Evolutionary conservation across 352 stramenopile genomes (phyloP).

Genomic region (Globisporangium uncinulatum): DNA sequence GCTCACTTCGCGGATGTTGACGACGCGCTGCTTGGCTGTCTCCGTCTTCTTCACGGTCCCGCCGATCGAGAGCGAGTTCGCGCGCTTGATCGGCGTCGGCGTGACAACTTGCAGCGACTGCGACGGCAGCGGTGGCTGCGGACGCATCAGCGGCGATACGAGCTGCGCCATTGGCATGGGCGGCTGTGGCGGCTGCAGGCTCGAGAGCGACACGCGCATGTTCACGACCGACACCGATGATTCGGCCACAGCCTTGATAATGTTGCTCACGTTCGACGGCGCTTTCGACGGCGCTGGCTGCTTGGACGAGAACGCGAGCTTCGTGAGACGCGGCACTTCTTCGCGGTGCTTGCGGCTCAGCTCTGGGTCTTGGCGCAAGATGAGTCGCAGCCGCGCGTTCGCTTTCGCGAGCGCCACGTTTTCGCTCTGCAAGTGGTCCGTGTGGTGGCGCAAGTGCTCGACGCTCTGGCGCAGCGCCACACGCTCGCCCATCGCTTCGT

Average conservation of each 20-base stretch:
- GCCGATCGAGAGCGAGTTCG: conserved; percentile 33
- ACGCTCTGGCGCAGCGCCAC: conserved; percentile 69
- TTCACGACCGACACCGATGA: conserved; percentile 26
- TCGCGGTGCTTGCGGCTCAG: conserved; percentile 82
- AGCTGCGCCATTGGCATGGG: too few species aligned
- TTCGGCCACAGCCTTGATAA: conserved; percentile 33
- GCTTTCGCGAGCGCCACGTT: conserved; percentile 82
- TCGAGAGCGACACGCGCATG: conserved; percentile 49
- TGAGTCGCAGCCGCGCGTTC: conserved; percentile 77
- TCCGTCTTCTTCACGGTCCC: conserved; percentile 44
- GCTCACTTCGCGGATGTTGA: conserved; percentile 67
- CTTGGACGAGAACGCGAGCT: conserved; percentile 70
- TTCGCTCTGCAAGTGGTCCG: conserved; percentile 70
- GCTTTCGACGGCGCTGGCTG: conserved; percentile 37
- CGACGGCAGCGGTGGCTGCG: conserved; percentile 15
- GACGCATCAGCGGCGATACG: neutral
- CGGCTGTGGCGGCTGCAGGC: conserved; percentile 36
- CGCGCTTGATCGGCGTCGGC: conserved; percentile 50
- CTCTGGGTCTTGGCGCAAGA: conserved; percentile 79
- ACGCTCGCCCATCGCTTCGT: conserved; percentile 65
- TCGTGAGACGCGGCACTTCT: conserved; percentile 78
- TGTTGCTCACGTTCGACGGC: conserved; percentile 32
- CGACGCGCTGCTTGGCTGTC: conserved; percentile 53
- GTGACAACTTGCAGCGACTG: conserved; percentile 16
- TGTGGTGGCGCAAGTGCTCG: conserved; percentile 67